Base-by-base conservation (phyloP, 2,329 filamentous ascomycete species). In the Cercospora janseana region DNA sequence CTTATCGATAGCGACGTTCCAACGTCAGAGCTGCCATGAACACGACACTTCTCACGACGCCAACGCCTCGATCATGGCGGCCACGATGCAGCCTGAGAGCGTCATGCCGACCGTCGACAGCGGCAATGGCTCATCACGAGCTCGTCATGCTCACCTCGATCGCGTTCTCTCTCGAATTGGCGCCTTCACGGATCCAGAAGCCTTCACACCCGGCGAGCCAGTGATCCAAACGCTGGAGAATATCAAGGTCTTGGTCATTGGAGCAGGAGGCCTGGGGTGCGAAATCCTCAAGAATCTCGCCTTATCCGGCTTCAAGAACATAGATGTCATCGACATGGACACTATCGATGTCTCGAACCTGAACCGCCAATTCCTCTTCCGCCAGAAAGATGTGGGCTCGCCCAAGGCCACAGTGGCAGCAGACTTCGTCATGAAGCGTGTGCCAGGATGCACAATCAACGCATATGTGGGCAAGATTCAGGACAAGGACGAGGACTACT, bases 271-370 rank as follows among this genome's bases (percentile, higher is more conserved):
- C 8, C 72, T 98, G 52, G 93, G 93, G 59, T 98, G 93, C 64
- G 93, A 98, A 69, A 95, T 98, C 35, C 76, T 98, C 45, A 98
- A 98, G 75, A 89, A 98, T 65, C 79, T 98, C 26, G 93, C 93
- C 32, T 79, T 98, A 45, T 96, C 92, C 2, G 90, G 91, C 21
- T 98, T 98, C 75, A 94, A 87, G 70, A 83, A 95, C 64, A 96
- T 98, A 60, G 90, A 98, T 74, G 93, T 98, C 52, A 97, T 98
- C 63, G 93, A 98, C 72, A 98, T 98, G 93, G 90, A 98, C 70
- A 98, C 92, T 1, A 98, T 98, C 69, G 93, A 98, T 66, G 92
- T 98, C 54, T 96, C 91, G 43, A 98, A 98, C 69, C 79, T 98
- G 16, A 98, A 98, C 71, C 86, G 93, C 32, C 93, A 98, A 65